phyloP scores from a whole-genome alignment of 192 early-diverging fungal species.

The Entophlyctis luteolus region DNA sequence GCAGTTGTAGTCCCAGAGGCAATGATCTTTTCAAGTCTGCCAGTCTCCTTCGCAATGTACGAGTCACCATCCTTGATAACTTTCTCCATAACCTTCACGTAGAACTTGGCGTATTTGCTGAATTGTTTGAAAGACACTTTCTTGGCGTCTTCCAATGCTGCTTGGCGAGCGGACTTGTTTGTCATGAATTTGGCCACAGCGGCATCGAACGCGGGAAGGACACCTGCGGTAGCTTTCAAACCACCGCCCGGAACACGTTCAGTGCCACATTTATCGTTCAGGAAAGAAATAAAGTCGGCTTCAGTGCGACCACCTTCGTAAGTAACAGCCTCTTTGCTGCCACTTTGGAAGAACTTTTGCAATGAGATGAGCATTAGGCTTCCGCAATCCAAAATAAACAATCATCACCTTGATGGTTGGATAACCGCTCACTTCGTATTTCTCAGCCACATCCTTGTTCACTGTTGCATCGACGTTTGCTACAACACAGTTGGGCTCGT shows the following conservation, averaged over 20 bases:
- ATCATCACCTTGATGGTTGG: slow-evolving; percentile 70
- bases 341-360: slow-evolving; percentile 64
- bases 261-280: slow-evolving; percentile 82
- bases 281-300: slow-evolving; percentile 69
- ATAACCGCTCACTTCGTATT: slow-evolving; percentile 74
- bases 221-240: slow-evolving; percentile 61
- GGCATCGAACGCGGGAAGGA: slow-evolving; percentile 56
- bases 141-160: slow-evolving; percentile 43
- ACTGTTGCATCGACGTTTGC: slow-evolving; percentile 86
- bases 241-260: slow-evolving; percentile 70
- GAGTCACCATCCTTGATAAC: slow-evolving; percentile 56
- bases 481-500: slow-evolving; percentile 73
- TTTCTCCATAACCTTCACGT: slow-evolving; percentile 91
- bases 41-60: slow-evolving; percentile 75
- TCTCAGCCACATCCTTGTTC: slow-evolving; percentile 56
- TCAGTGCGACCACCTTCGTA: slow-evolving; percentile 74
- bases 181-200: slow-evolving; percentile 61
- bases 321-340: slow-evolving; percentile 54
- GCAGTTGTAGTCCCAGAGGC: slow-evolving; percentile 61
- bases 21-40: slow-evolving; percentile 76
- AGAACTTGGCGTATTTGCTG: slow-evolving; percentile 71
- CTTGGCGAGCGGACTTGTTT: slow-evolving; percentile 38
- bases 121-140: slow-evolving; percentile 20
- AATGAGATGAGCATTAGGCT: background rate
- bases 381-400: background rate